phyloP scores from a whole-genome alignment of 2,329 filamentous ascomycete genomes.

The Apiospora hydei region DNA sequence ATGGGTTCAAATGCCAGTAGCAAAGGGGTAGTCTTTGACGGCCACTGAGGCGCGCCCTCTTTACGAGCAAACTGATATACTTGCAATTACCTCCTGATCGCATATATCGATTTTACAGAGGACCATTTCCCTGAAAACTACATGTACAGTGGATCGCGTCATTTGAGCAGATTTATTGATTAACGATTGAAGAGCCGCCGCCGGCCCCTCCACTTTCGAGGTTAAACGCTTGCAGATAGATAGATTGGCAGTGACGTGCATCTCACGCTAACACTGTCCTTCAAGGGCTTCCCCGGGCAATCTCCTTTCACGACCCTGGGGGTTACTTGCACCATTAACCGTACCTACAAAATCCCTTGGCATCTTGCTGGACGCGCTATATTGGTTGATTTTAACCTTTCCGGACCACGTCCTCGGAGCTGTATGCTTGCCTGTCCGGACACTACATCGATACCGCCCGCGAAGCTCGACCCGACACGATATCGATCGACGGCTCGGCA shows the following conservation, averaged over 20 bases:
- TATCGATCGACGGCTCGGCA: not conserved
- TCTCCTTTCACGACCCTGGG: constrained; percentile 17
- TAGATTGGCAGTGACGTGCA: constrained; percentile 18
- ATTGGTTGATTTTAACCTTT: not conserved
- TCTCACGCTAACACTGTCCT: constrained; percentile 11
- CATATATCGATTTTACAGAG: not conserved
- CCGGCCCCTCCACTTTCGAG: constrained; percentile 8
- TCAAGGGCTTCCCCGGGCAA: constrained; percentile 17
- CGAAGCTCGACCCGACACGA: constrained; percentile 8
- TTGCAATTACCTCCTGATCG: not conserved
- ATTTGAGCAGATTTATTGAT: constrained; percentile 1
- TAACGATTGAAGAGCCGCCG: not conserved
- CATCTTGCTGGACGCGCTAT: not conserved
- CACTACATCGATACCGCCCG: constrained; percentile 12
- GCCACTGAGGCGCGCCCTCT: not conserved
- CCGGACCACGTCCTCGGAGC: not conserved
- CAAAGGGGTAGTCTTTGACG: not conserved
- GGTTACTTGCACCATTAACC: constrained; percentile 20
- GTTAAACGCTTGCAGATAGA: constrained; percentile 8
- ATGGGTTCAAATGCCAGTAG: no score
- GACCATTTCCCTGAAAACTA: not conserved
- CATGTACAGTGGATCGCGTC: not conserved
- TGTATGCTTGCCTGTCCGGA: constrained; percentile 4
- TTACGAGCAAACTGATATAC: not conserved
- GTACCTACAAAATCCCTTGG: constrained; percentile 10